Percentiles rank a stretch among this genome's conserved stretches.
phyloP scores from a whole-genome alignment of 345 rosid species.

The Eutrema yunnanense region DNA sequence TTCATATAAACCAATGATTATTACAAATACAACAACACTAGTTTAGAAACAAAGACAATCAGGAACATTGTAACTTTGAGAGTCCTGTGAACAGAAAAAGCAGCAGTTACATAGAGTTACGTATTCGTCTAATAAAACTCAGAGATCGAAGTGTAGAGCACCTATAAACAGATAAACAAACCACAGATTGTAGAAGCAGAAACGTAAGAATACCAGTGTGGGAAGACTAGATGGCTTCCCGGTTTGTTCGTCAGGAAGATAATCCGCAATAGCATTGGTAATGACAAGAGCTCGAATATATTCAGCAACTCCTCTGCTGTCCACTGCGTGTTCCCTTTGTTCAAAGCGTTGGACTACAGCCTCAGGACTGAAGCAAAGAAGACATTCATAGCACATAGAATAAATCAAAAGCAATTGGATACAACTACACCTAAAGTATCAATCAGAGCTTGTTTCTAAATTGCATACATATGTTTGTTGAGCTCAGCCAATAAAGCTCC shows the following conservation, averaged over 20 bases:
- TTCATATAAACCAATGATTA: constrained; percentile 29
- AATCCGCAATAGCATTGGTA: constrained; percentile 77
- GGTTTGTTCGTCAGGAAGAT: constrained; percentile 83
- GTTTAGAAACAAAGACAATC: neutral
- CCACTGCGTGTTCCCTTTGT: constrained; percentile 70
- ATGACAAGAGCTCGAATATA: constrained; percentile 83
- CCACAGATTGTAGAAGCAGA: neutral
- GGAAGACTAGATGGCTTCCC: constrained; percentile 89
- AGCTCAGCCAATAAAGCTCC: constrained; percentile 74
- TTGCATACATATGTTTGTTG: constrained; percentile 63
- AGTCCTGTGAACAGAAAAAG: too few species aligned
- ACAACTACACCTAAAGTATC: neutral
- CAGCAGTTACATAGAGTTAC: neutral
- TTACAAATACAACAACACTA: constrained; percentile 11
- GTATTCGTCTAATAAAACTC: neutral
- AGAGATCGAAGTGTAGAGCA: neutral
- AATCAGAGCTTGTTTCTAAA: neutral
- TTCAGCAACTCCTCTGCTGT: constrained; percentile 85
- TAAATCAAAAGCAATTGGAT: neutral
- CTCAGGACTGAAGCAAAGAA: constrained; percentile 56
- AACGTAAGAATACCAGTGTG: constrained; percentile 46
- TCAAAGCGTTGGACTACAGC: constrained; percentile 86
- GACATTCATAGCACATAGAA: neutral
- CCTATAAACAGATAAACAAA: neutral
- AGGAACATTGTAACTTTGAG: neutral